These are phyloP conservation scores for Ophiostoma himal-ulmi DNA, from an alignment of 2,329 filamentous ascomycete genomes.

Conservation along the genomic window DNA sequence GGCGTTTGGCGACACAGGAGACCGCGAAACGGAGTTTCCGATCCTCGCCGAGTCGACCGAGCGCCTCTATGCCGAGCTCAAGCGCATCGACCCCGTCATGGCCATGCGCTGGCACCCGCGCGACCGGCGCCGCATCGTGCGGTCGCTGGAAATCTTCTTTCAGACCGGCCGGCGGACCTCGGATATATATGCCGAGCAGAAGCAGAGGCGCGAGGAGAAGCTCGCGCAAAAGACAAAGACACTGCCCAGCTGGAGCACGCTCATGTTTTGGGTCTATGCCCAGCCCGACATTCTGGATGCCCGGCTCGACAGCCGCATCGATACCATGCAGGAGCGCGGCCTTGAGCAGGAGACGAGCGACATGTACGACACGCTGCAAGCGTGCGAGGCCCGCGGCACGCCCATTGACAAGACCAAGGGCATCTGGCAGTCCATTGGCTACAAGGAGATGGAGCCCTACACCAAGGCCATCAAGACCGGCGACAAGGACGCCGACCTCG, in stretches of 20 bases:
- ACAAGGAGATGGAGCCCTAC: slow-evolving; percentile 81
- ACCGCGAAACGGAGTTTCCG: slow-evolving; percentile 46
- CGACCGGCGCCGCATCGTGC: slow-evolving; percentile 80
- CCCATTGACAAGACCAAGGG: slow-evolving; percentile 68
- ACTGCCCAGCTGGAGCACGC: slow-evolving; percentile 43
- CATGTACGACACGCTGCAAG: slow-evolving; percentile 39
- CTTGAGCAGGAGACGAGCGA: slow-evolving; percentile 46
- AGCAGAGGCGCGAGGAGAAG: slow-evolving; percentile 27
- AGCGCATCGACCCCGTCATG: slow-evolving; percentile 81
- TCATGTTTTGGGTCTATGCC: slow-evolving; percentile 85
- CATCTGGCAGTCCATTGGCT: slow-evolving; percentile 96
- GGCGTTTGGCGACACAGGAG: neutral
- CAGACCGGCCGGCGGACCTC: slow-evolving; percentile 76
- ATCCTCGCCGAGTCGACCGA: slow-evolving; percentile 68
- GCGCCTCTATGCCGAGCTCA: slow-evolving; percentile 64
- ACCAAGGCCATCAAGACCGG: slow-evolving; percentile 34
- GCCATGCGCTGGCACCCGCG: slow-evolving; percentile 91
- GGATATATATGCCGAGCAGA: slow-evolving; percentile 79
- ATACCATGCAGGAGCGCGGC: slow-evolving; percentile 67
- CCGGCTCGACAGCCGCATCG: slow-evolving; percentile 70
- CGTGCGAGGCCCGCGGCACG: slow-evolving; percentile 40
- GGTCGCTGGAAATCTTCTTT: slow-evolving; percentile 85
- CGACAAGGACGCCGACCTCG: slow-evolving; percentile 37
- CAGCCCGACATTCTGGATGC: slow-evolving; percentile 60
- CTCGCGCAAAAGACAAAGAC: slow-evolving; percentile 22